Evolutionary conservation across 805 yeast genomes (phyloP), one percentile per base, ranked within the genome.

Genomic region (Lipomyces sp.): DNA sequence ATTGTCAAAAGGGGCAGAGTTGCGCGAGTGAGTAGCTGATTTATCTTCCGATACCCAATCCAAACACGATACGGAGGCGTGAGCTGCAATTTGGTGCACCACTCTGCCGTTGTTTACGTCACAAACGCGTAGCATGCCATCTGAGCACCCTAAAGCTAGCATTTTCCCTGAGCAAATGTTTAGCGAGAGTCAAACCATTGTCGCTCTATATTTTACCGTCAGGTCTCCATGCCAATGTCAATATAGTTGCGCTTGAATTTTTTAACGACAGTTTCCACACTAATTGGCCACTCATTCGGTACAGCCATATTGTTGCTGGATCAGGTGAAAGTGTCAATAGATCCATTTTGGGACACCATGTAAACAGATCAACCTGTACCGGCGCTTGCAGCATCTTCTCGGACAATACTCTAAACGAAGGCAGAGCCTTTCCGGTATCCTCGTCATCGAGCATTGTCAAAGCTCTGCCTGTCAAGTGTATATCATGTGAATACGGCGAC

Each of bases 331-430:
- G 57, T 5, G 73, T 60, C 34, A 70, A 32, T 50, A 71, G 53
- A 56, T 71, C 73, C 69, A 71, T 64, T 4, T 56, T 50, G 24
- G 72, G 73, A 58, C 72, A 70, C 73, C 73, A 71, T 3, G 60
- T 57, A 30, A 64, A 54, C 63, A 66, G 32, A 6, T 11, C 45
- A 18, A 56, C 35, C 18, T 35, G 50, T 13, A 53, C 68, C n/a
- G 64, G 60, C n/a, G 45, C 51, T 54, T 50, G 68, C 57, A 69
- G 54, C 39, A 64, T 57, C 54, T 62, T 65, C 59, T 67, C 66
- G 35, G 54, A 35, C 15, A 67, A 59, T 5, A 48, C 39, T n/a
- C 51, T 18, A 50, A 64, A 64, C 48, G 64, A 63, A 29, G 54
- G 15, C 34, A 0, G 29, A n/a, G 34, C 42, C 55, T 33, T 29